Conservation (phyloP, 1,284 basidiomycete genomes). For the Cerioporus squamosus region DNA sequence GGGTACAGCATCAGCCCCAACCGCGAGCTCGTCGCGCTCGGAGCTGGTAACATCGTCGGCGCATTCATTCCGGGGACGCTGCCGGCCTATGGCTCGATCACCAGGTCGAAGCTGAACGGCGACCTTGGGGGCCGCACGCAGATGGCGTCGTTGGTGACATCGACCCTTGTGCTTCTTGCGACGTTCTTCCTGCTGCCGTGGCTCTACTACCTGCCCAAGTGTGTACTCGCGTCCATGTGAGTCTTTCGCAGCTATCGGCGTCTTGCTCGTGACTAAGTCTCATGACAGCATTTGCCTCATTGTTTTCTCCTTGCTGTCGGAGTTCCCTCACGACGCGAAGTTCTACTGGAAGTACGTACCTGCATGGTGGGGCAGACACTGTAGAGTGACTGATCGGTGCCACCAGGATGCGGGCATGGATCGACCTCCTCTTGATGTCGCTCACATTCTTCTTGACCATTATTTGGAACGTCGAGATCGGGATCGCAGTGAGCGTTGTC, state of each 20-base stretch:
- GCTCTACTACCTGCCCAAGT: constrained; percentile 81
- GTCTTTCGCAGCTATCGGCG: constrained; percentile 28
- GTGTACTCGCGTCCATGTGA: constrained; percentile 80
- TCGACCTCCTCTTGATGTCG: constrained; percentile 82
- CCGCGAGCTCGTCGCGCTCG: constrained; percentile 88
- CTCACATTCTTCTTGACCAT: constrained; percentile 86
- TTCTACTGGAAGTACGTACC: constrained; percentile 78
- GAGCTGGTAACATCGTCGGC: constrained; percentile 78
- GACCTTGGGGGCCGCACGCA: constrained; percentile 88
- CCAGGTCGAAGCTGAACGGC: constrained; percentile 84
- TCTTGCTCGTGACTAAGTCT: constrained; percentile 4
- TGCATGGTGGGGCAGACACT: neutral
- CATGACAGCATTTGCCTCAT: constrained; percentile 73
- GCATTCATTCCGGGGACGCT: constrained; percentile 87
- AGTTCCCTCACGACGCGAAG: constrained; percentile 84
- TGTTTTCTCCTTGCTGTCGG: constrained; percentile 83
- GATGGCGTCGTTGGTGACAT: constrained; percentile 85
- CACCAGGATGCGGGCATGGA: constrained; percentile 83
- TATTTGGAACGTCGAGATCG: constrained; percentile 76
- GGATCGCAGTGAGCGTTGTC: constrained; percentile 83
- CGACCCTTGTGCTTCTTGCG: constrained; percentile 74
- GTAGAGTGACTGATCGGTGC: neutral
- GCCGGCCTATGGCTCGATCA: constrained; percentile 89
- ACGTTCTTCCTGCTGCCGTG: constrained; percentile 87
- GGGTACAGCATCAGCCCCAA: constrained; percentile 91